Evolutionary conservation across 2,329 filamentous ascomycete species (phyloP).

Genomic region (Xylaria multiplex): DNA sequence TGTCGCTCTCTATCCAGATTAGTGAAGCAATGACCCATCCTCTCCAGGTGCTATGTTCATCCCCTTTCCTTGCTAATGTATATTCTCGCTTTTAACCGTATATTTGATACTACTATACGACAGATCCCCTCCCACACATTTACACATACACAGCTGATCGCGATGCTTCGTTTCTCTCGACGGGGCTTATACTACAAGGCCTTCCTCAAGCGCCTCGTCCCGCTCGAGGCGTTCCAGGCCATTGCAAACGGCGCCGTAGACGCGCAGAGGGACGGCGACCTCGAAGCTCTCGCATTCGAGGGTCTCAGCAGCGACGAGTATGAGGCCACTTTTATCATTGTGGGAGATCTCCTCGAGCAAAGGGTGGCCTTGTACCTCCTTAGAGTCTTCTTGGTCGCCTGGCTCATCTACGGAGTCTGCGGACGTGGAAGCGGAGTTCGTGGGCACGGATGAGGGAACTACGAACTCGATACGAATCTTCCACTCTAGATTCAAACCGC

Average conservation of each 20-base stretch:
- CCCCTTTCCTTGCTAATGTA: conserved; percentile 20
- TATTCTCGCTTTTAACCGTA: conserved; percentile 25
- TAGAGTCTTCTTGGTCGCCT: conserved; percentile 39
- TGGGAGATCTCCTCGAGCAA: conserved; percentile 82
- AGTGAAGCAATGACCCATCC: conserved; percentile 1
- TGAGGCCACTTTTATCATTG: conserved; percentile 78
- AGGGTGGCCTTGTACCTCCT: conserved; percentile 51
- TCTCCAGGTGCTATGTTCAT: conserved; percentile 3
- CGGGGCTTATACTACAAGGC: conserved; percentile 42
- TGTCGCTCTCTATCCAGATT: conserved; percentile 25
- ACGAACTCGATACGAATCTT: conserved; percentile 92
- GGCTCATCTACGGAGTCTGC: conserved; percentile 17
- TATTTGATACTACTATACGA: conserved; percentile 19
- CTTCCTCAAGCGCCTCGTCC: conserved; percentile 63
- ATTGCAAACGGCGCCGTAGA: conserved; percentile 74
- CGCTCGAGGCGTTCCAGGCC: conserved; percentile 66
- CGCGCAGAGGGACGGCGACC: conserved; percentile 82
- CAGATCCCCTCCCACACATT: conserved; percentile 15
- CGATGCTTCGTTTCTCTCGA: background rate
- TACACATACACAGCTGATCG: conserved; percentile 22
- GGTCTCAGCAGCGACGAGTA: conserved; percentile 81
- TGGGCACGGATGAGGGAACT: conserved; percentile 65
- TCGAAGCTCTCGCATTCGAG: conserved; percentile 90
- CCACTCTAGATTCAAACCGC: conserved; percentile 88
- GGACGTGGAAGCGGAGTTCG: conserved; percentile 20